A percentile compares a stretch with the other conserved stretches of the same genome.
These are phyloP conservation scores for Pseudonitzschia pungens DNA, from an alignment of 108 stramenopile genomes.

Conservation along the genomic window DNA sequence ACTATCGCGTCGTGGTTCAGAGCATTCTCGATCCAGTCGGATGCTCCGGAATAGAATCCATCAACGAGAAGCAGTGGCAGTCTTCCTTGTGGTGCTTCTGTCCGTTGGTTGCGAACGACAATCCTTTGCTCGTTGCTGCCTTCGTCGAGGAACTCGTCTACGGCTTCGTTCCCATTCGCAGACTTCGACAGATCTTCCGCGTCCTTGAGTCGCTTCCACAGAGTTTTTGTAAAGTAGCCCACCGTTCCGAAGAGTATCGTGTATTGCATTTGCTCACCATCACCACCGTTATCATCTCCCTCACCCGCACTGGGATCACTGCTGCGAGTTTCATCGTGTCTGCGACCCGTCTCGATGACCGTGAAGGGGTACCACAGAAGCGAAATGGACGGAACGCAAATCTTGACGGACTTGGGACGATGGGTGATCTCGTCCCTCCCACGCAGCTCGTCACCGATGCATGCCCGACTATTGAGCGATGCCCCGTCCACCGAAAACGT, in stretches of 20 bases:
- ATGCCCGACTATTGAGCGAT: no score
- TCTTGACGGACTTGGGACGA: conserved; percentile 1
- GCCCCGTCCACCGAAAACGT: neutral
- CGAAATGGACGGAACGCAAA: conserved; percentile 7
- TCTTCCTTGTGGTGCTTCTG: neutral
- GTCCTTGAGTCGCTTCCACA: neutral
- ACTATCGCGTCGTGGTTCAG: neutral
- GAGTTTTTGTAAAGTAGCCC: neutral
- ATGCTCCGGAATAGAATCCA: neutral
- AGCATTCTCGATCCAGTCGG: conserved; percentile 3
- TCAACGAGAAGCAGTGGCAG: conserved; percentile 1
- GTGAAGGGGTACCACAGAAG: conserved; percentile 4
- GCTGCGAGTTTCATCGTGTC: no score
- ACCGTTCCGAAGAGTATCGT: neutral
- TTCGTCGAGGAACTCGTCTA: neutral
- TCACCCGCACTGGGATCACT: no score
- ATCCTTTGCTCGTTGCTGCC: neutral
- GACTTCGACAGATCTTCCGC: neutral
- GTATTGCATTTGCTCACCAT: neutral
- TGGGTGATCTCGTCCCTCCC: neutral
- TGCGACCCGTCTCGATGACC: neutral
- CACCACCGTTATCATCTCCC: neutral
- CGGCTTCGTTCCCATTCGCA: neutral
- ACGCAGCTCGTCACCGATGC: neutral
- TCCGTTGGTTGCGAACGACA: neutral